phyloP scores from a whole-genome alignment of 106 monocot species.

The Phalaenopsis aphrodite region DNA sequence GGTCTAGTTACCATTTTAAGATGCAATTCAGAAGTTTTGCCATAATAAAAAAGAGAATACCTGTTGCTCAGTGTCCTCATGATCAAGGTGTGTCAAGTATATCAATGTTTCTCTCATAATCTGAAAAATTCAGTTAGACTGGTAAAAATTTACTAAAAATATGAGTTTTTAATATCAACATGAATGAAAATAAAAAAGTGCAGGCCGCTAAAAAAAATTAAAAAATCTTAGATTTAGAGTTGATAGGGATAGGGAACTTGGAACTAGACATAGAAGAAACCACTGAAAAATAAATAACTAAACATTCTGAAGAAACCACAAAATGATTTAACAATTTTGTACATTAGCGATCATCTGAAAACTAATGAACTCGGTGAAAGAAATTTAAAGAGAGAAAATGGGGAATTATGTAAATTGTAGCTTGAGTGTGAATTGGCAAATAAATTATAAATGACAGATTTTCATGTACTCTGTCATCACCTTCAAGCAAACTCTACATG shows the following conservation, averaged over 20 bases:
- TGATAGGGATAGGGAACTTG: not conserved
- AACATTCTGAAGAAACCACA: not conserved
- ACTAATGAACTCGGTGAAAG: too few species aligned
- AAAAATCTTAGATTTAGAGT: not conserved
- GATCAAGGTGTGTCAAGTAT: constrained; percentile 92
- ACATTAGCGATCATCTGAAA: not conserved
- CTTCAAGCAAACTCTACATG: not conserved
- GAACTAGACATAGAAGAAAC: not conserved
- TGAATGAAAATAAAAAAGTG: not conserved
- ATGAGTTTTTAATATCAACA: not conserved
- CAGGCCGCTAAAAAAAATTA: not conserved
- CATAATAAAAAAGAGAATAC: constrained; percentile 18
- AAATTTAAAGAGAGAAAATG: not conserved
- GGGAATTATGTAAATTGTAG: not conserved
- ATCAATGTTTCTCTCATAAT: constrained; percentile 98
- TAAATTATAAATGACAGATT: too few species aligned
- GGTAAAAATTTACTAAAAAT: not conserved
- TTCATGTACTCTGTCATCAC: not conserved
- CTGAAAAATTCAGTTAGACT: constrained; percentile 31
- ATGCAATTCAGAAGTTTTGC: not conserved
- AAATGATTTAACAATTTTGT: not conserved
- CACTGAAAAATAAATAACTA: not conserved
- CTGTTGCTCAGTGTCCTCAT: constrained; percentile 99
- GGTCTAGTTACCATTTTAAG: not conserved
- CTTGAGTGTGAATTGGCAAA: not conserved